phyloP scores from a whole-genome alignment of 2,329 filamentous ascomycete species.

The Karstenula rhodostoma region DNA sequence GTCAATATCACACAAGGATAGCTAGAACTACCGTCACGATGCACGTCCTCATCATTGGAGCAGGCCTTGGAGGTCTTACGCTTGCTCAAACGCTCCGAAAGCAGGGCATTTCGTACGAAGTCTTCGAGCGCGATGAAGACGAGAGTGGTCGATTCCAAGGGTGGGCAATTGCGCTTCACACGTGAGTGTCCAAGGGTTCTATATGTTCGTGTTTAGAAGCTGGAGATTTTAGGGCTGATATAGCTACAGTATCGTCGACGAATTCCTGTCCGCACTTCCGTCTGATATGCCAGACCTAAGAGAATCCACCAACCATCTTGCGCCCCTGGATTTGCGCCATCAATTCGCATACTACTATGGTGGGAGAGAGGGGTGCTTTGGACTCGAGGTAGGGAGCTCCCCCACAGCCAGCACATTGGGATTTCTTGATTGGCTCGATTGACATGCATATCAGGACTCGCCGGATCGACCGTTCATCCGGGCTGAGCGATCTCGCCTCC shows the following conservation, averaged over 20 bases:
- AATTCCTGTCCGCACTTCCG: conserved; percentile 9
- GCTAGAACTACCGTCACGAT: no score
- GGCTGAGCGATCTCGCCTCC: conserved; percentile 14
- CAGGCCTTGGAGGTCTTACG: conserved; percentile 31
- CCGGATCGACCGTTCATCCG: conserved; percentile 16
- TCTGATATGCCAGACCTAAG: conserved; percentile 17
- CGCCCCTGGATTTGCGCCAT: conserved; percentile 12
- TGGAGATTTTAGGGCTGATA: background rate
- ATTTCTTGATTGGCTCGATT: no score
- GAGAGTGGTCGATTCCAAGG: conserved; percentile 22
- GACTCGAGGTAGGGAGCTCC: background rate
- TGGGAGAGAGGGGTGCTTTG: background rate
- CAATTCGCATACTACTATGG: background rate
- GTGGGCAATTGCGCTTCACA: conserved; percentile 28
- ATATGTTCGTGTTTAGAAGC: background rate
- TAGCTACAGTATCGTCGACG: conserved; percentile 15
- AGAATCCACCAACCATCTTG: conserved; percentile 12
- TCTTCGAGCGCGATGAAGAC: conserved; percentile 34
- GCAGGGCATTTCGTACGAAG: conserved; percentile 26
- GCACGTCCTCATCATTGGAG: conserved; percentile 24
- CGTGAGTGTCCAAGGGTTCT: background rate
- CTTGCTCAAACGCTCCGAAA: conserved; percentile 33
- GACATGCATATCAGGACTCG: background rate
- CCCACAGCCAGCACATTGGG: no score
- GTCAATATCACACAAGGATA: no score